Evolutionary conservation across 148 eudicot genomes (phyloP).

Genomic region (Cornus suecica): DNA sequence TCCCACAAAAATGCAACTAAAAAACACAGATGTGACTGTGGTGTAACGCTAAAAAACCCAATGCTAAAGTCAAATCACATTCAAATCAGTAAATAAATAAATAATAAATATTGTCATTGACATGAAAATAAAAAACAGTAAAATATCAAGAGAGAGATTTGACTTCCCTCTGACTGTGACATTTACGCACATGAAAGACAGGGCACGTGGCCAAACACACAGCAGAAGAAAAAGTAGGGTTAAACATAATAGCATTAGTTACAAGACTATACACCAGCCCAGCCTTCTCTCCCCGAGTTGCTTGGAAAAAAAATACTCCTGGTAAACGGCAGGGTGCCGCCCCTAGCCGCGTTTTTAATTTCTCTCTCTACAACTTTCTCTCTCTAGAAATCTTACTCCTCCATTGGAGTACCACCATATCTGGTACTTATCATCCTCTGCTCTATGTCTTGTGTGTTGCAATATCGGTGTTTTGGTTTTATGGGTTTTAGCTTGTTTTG

Average conservation of each 20-base stretch:
- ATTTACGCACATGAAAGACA: constrained; percentile 8
- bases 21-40: no score
- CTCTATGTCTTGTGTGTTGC: background rate
- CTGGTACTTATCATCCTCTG: no score
- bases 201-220: constrained; percentile 11
- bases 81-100: no score
- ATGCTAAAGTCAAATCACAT: no score
- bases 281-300: background rate
- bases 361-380: background rate
- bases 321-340: constrained; percentile 5
- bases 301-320: no score
- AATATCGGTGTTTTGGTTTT: background rate
- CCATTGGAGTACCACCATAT: background rate
- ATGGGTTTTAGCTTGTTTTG: constrained; percentile 9
- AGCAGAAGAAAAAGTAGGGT: background rate
- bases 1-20: no score
- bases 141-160: background rate
- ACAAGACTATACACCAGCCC: no score
- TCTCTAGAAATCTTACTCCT: background rate
- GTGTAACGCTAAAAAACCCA: no score
- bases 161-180: constrained; percentile 9
- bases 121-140: background rate
- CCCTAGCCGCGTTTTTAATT: constrained; percentile 8
- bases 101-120: background rate
- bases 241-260: no score